phyloP scores from a whole-genome alignment of 768 basidiomycete genomes.

The Solioccasus polychromus region DNA sequence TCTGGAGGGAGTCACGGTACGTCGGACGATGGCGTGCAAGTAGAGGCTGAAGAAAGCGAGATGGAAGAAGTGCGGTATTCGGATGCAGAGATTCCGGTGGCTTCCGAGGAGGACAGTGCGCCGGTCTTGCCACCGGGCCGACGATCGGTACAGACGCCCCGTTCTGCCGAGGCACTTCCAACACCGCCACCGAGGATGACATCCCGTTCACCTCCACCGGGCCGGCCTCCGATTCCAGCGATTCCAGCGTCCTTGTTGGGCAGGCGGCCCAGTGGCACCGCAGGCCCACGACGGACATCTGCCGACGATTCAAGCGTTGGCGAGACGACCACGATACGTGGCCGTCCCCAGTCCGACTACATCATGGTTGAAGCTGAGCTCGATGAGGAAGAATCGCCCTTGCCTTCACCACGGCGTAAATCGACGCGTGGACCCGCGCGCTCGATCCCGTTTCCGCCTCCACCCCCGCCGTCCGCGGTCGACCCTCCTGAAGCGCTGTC shows the following conservation, averaged over 20 bases:
- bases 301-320: conserved; percentile 23
- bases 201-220: conserved; percentile 31
- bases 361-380: conserved; percentile 60
- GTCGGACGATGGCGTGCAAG: conserved; percentile 60
- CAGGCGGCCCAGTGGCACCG: conserved; percentile 39
- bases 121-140: conserved; percentile 59
- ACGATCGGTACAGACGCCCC: conserved; percentile 23
- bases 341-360: conserved; percentile 47
- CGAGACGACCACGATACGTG: conserved; percentile 6
- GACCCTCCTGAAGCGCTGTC: conserved; percentile 34
- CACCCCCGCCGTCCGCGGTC: conserved; percentile 37
- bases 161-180: conserved; percentile 34
- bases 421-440: conserved; percentile 27
- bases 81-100: conserved; percentile 38
- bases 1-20: conserved; percentile 43
- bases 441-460: conserved; percentile 26
- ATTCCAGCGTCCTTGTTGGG: conserved; percentile 30
- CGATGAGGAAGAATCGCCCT: conserved; percentile 29
- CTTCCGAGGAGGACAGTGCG: conserved; percentile 35
- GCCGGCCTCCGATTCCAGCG: conserved; percentile 37
- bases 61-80: conserved; percentile 63
- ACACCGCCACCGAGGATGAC: conserved; percentile 46
- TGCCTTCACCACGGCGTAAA: conserved; percentile 42
- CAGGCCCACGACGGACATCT: conserved; percentile 38
- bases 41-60: conserved; percentile 73